Evolutionary conservation across 176 grass and related monocot species (phyloP).

Genomic region (Cymbopogon citratus): DNA sequence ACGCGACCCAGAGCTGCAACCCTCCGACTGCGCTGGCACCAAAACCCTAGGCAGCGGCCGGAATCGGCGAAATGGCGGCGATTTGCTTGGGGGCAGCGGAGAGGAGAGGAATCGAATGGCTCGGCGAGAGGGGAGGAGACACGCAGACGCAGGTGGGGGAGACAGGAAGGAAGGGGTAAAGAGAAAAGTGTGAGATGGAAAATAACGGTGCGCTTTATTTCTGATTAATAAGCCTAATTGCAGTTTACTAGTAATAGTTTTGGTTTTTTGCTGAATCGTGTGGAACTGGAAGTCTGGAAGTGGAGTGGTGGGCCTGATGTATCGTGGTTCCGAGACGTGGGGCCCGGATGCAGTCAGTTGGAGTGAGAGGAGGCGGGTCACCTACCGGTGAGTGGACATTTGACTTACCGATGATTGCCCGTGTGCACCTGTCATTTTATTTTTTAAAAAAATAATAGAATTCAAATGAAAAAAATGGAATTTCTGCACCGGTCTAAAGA

Average conservation of each 20-base stretch:
- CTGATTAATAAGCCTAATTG: neutral
- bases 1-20: neutral
- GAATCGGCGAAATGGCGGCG: constrained; percentile 39
- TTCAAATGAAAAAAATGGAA: neutral
- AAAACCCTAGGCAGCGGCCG: constrained; percentile 42
- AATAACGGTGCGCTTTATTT: constrained; percentile 35
- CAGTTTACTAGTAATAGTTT: neutral
- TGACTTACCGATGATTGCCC: neutral
- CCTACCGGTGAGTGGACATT: constrained; percentile 35
- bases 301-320: neutral
- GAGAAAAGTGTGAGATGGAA: constrained; percentile 23
- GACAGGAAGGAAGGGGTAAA: neutral
- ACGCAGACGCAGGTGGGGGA: neutral
- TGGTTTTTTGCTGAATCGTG: constrained; percentile 16
- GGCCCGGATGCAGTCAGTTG: neutral
- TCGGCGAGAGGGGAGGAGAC: constrained; percentile 22
- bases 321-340: neutral
- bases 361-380: constrained; percentile 3
- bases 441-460: too few species aligned
- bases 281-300: neutral
- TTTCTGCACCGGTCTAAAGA: neutral
- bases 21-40: neutral
- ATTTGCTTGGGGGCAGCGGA: constrained; percentile 29
- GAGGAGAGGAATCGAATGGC: constrained; percentile 28
- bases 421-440: neutral